Base-by-base conservation (phyloP, 1,284 basidiomycete genomes). In the Ceratobasidium sp. region DNA sequence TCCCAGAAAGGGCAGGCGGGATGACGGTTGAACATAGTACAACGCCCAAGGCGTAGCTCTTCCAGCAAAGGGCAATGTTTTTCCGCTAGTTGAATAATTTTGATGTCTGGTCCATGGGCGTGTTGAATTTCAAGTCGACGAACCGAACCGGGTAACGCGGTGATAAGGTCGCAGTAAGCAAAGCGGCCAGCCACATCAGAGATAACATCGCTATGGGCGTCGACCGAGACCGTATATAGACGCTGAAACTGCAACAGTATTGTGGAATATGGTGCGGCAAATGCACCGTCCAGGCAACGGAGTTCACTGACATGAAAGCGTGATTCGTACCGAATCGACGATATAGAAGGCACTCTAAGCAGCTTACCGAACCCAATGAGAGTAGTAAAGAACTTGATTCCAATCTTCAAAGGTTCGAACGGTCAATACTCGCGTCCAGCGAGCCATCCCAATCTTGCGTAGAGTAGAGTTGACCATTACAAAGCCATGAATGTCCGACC, bases 1-100 rank as follows among this genome's bases (percentile, higher is more conserved):
- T 13, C 18, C 75, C 75, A 77, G 55, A 68, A 77, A 10, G 53
- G 39, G 58, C 75, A 77, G 28, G 75, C 60, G 55, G 75, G 64
- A 10, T 55, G 42, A 1, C 75, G 63, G 26, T 77, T 77, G 75
- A 68, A 77, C 39, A 60, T 46, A 1, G 75, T 68, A 23, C 75
- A 77, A 15, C 75, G 56, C 3, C 70, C 70, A 39, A 73, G 42
- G 26, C 70, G 26, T 23, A 73, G 23, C 7, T 73, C 56, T 23
- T 73, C 58, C 5, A 73, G 40, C 20, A n/a, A 42, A 3, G 70
- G 70, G 28, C 58, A 73, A 20, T 51, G 12, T n/a, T 15, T 56
- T 15, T 72, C 61, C 6, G 42, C 56, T 20, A 56, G 20, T 2
- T 40, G 23, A n/a, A 72, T 72, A 13, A 72, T 42, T 18, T 61